These are phyloP conservation scores for Suhomyces sp. DNA, from an alignment of 805 yeast species.

Conservation along the genomic window DNA sequence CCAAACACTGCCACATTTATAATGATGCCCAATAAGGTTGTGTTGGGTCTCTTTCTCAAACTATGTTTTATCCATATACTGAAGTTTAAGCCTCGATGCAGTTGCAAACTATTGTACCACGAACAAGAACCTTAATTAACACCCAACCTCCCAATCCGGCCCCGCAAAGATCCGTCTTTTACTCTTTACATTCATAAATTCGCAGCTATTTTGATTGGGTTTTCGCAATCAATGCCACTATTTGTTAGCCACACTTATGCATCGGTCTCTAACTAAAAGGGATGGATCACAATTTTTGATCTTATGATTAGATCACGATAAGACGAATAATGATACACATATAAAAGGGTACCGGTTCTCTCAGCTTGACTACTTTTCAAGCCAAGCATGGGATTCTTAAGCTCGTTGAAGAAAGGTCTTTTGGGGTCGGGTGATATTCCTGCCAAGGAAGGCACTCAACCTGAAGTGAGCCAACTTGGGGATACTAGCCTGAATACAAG, in stretches of 20 bases:
- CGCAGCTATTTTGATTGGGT: background rate
- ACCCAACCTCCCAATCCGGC: background rate
- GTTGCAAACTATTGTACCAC: no score
- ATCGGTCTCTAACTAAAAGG: background rate
- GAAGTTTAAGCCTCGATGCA: background rate
- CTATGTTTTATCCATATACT: no score
- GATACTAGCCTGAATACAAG: background rate
- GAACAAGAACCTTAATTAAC: background rate
- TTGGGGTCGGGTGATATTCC: background rate
- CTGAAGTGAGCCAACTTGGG: background rate
- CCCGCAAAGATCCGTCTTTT: background rate
- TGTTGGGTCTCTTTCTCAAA: no score
- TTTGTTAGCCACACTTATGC: conserved; percentile 35
- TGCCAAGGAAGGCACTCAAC: background rate
- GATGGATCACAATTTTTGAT: background rate
- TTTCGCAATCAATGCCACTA: conserved; percentile 1
- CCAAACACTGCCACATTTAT: background rate
- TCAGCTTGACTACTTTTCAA: background rate
- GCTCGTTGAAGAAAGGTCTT: background rate
- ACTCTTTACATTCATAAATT: background rate
- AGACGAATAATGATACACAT: background rate
- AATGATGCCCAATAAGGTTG: background rate
- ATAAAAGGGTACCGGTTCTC: background rate
- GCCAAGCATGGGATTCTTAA: background rate
- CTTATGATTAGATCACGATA: background rate